phyloP scores from a whole-genome alignment of 108 stramenopile genomes.

The Fistulifera pelliculosa region DNA sequence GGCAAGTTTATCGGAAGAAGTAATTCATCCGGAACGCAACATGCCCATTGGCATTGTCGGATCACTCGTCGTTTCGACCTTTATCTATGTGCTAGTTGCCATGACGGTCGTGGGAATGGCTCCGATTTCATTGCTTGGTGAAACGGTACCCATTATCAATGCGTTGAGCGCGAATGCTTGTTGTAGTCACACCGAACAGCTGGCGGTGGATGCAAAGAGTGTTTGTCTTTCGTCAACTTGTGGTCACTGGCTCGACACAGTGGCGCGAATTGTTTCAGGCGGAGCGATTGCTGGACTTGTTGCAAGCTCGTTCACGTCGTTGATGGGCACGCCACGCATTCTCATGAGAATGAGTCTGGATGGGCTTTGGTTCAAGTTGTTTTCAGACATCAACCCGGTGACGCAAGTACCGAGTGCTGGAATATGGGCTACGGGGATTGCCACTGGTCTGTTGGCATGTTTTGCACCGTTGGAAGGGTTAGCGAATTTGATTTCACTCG shows the following conservation, averaged over 20 bases:
- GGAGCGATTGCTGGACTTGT: constrained; percentile 45
- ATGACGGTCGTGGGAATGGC: constrained; percentile 81
- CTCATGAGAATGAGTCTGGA: constrained; percentile 79
- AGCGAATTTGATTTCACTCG: constrained; percentile 46
- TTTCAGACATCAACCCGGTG: constrained; percentile 54
- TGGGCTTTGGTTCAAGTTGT: constrained; percentile 72
- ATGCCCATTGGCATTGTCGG: constrained; percentile 80
- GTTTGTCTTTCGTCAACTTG: neutral
- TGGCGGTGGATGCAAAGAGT: constrained; percentile 4
- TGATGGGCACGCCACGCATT: constrained; percentile 31
- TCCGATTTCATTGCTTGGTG: constrained; percentile 39
- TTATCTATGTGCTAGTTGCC: constrained; percentile 67
- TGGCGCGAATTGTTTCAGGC: constrained; percentile 26
- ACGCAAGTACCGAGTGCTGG: constrained; percentile 35
- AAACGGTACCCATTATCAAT: constrained; percentile 37
- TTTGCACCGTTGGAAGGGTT: constrained; percentile 45
- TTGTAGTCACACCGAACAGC: constrained; percentile 27
- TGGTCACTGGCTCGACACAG: neutral
- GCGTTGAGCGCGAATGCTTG: constrained; percentile 44
- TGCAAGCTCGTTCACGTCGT: constrained; percentile 33
- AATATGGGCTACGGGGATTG: constrained; percentile 42
- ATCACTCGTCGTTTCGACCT: constrained; percentile 58
- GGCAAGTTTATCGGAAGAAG: constrained; percentile 80
- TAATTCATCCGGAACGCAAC: constrained; percentile 74
- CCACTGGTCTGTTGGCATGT: constrained; percentile 37